These are phyloP conservation scores for Xerocomellus chrysenteron DNA, from an alignment of 768 basidiomycete genomes.

Conservation along the genomic window DNA sequence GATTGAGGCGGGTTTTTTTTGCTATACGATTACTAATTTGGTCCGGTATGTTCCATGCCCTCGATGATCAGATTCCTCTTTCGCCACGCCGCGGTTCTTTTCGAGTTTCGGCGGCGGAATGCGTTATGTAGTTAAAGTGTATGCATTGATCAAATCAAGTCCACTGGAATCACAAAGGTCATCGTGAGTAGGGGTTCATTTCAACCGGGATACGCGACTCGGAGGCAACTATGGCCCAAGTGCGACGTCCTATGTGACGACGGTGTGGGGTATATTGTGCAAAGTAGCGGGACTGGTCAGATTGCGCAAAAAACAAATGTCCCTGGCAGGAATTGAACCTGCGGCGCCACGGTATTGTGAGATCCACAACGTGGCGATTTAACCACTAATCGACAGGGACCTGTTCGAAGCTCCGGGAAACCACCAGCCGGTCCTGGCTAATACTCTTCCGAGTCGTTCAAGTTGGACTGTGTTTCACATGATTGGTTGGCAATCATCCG, in stretches of 20 bases:
- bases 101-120: not conserved
- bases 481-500: too few relatives aligned
- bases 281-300: not conserved
- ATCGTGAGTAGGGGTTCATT: not conserved
- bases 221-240: not conserved
- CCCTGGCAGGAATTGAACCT: slow-evolving; percentile 38
- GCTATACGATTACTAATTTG: not conserved
- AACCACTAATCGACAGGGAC: slow-evolving; percentile 46
- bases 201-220: not conserved
- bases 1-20: not conserved
- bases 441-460: too few relatives aligned
- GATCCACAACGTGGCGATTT: slow-evolving; percentile 42
- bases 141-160: not conserved
- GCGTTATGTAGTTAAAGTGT: not conserved
- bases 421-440: not conserved
- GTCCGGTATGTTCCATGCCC: not conserved
- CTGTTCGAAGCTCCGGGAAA: not conserved
- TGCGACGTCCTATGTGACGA: not conserved
- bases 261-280: not conserved
- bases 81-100: not conserved
- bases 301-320: slow-evolving; percentile 22
- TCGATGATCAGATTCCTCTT: not conserved
- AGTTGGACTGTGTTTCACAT: too few relatives aligned
- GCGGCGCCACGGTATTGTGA: slow-evolving; percentile 37
- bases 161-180: not conserved